Evolutionary conservation across 2,329 filamentous ascomycete genomes (phyloP).

Genomic region (Berkeleyomyces basicola): DNA sequence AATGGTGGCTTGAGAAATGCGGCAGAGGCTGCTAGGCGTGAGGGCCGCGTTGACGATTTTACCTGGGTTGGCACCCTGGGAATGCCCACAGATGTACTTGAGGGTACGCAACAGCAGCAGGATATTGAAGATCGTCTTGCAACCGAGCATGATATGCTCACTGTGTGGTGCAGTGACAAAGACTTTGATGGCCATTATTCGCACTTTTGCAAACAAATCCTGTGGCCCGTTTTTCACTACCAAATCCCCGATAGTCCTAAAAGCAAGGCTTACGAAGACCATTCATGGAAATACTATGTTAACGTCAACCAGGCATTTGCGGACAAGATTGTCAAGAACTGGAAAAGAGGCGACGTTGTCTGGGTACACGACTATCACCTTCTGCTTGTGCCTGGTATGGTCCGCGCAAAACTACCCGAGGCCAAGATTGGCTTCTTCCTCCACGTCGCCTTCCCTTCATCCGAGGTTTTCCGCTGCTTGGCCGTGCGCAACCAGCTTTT

Average conservation of each 20-base stretch:
- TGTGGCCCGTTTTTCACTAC: slow-evolving; percentile 97
- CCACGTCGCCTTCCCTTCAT: slow-evolving; percentile 88
- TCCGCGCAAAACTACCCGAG: slow-evolving; percentile 77
- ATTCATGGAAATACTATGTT: slow-evolving; percentile 91
- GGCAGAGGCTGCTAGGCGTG: slow-evolving; percentile 57
- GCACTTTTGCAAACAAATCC: slow-evolving; percentile 93
- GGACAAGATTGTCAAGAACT: slow-evolving; percentile 75
- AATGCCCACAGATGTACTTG: slow-evolving; percentile 79
- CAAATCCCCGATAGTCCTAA: slow-evolving; percentile 96
- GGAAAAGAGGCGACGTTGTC: slow-evolving; percentile 82
- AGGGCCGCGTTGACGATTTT: slow-evolving; percentile 53
- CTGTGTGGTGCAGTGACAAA: slow-evolving; percentile 74
- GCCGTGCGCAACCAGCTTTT: slow-evolving; percentile 74
- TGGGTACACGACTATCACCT: slow-evolving; percentile 97
- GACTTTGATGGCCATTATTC: slow-evolving; percentile 91
- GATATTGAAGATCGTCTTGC: slow-evolving; percentile 72
- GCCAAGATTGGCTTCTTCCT: slow-evolving; percentile 94
- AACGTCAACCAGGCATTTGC: slow-evolving; percentile 88
- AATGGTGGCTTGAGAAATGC: slow-evolving; percentile 88
- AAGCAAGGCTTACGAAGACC: slow-evolving; percentile 94
- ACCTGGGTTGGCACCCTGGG: slow-evolving; percentile 87
- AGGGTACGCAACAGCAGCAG: slow-evolving; percentile 55
- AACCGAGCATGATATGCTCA: slow-evolving; percentile 65
- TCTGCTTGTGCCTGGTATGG: slow-evolving; percentile 72
- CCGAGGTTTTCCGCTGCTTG: slow-evolving; percentile 85